Percentiles rank a stretch among this genome's conserved stretches.
Evolutionary conservation across 192 early-diverging fungal genomes (phyloP).

Genomic region (Coemansia sp.): DNA sequence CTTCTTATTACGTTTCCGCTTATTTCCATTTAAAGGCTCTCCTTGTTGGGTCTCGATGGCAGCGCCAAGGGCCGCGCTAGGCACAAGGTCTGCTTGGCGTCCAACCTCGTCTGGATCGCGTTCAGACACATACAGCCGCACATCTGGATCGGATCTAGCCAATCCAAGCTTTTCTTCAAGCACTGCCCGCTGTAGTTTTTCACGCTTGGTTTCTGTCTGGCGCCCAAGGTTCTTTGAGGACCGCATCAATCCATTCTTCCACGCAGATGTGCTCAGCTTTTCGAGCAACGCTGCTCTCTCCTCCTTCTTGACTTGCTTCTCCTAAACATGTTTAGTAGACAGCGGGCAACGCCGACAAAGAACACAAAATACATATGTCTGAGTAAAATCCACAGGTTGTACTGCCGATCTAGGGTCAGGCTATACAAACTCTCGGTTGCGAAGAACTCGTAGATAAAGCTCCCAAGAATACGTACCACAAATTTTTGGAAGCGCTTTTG

Average conservation of each 20-base stretch:
- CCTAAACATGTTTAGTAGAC: slow-evolving; percentile 17
- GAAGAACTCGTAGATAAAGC: neutral
- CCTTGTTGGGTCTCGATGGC: neutral
- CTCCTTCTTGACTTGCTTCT: slow-evolving; percentile 83
- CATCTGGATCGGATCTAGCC: slow-evolving; percentile 59
- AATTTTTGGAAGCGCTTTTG: slow-evolving; percentile 78
- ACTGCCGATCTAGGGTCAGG: neutral
- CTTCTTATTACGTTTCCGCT: slow-evolving; percentile 18
- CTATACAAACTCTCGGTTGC: neutral
- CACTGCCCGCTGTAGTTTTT: slow-evolving; percentile 68
- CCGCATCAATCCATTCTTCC: slow-evolving; percentile 68
- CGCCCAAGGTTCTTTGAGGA: slow-evolving; percentile 72
- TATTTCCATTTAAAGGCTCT: neutral
- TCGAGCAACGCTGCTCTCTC: slow-evolving; percentile 68
- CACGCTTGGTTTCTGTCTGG: slow-evolving; percentile 64
- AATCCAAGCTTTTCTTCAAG: slow-evolving; percentile 69
- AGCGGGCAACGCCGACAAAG: neutral
- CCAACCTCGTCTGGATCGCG: slow-evolving; percentile 54
- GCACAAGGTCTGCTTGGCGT: slow-evolving; percentile 16
- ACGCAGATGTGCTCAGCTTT: slow-evolving; percentile 65
- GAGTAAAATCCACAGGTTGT: too few species aligned
- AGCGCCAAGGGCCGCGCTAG: neutral
- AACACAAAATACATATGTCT: neutral
- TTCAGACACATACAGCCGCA: slow-evolving; percentile 61
- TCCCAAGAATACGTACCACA: slow-evolving; percentile 57